These are phyloP conservation scores for Populus pruinosa DNA, from an alignment of 345 rosid genomes.

Conservation along the genomic window DNA sequence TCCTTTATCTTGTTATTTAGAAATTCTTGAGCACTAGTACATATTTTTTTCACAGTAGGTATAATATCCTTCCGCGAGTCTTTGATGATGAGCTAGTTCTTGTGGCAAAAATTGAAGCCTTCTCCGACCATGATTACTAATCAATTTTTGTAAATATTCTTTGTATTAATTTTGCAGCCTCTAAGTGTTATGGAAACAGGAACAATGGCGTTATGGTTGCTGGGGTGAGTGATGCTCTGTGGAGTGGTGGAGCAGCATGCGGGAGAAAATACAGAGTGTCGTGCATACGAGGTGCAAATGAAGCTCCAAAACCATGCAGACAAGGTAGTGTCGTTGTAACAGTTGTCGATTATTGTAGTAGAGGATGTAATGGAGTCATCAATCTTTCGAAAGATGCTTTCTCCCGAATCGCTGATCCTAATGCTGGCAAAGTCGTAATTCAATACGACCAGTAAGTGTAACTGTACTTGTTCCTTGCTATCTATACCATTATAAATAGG, in stretches of 20 bases:
- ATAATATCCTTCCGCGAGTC: neutral
- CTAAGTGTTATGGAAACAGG: conserved; percentile 29
- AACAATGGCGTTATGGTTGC: conserved; percentile 38
- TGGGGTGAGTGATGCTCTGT: conserved; percentile 46
- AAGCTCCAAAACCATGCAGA: conserved; percentile 13
- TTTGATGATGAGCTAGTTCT: neutral
- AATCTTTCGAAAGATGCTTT: conserved; percentile 34
- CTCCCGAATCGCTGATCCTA: conserved; percentile 22
- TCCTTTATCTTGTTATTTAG: neutral
- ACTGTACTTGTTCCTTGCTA: neutral
- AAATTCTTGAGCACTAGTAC: neutral
- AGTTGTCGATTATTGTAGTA: conserved; percentile 16
- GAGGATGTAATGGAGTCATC: conserved; percentile 18
- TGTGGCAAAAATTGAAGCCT: neutral
- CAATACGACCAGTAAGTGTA: conserved; percentile 27
- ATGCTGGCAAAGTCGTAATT: conserved; percentile 21
- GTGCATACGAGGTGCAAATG: conserved; percentile 37
- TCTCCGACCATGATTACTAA: neutral
- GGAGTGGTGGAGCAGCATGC: conserved; percentile 44
- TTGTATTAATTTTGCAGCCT: conserved; percentile 24
- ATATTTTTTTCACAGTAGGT: neutral
- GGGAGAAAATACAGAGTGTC: conserved; percentile 37
- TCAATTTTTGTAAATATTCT: neutral
- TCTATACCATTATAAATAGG: neutral
- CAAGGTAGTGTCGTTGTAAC: conserved; percentile 13